phyloP scores from a whole-genome alignment of 2,329 filamentous ascomycete species.

The Microcyclospora pomicola region DNA sequence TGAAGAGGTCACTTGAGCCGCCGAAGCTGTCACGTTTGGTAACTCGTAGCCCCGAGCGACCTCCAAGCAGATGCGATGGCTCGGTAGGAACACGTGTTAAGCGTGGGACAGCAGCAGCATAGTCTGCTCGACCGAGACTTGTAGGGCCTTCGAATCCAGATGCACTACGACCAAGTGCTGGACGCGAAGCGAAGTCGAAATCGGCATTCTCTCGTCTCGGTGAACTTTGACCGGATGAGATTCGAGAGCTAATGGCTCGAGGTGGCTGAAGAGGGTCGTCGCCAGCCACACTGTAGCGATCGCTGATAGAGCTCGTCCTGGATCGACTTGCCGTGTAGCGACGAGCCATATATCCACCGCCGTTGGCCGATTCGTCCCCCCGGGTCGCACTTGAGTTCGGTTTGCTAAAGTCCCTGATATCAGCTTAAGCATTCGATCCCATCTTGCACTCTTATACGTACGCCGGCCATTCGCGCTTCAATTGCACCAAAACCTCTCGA shows the following conservation, averaged over 20 bases:
- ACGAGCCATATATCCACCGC: conserved; percentile 11
- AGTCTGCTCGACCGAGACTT: conserved; percentile 36
- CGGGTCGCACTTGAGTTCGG: too few relatives aligned
- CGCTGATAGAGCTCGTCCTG: conserved; percentile 48
- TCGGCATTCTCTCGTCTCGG: conserved; percentile 28
- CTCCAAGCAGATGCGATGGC: conserved; percentile 34
- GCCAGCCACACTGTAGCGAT: conserved; percentile 35
- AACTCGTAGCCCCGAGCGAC: conserved; percentile 34
- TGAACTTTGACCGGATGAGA: conserved; percentile 27
- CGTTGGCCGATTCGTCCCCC: too few relatives aligned
- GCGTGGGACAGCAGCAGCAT: conserved; percentile 32
- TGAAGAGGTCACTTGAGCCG: conserved; percentile 33
- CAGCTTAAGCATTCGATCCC: too few relatives aligned
- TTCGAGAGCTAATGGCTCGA: conserved; percentile 39
- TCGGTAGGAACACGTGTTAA: conserved; percentile 43
- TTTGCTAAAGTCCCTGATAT: too few relatives aligned
- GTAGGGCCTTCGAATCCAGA: conserved; percentile 42
- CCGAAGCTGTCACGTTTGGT: conserved; percentile 18
- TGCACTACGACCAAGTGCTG: conserved; percentile 34
- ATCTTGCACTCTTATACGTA: conserved; percentile 28
- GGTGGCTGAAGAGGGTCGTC: conserved; percentile 42
- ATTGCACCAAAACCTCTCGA: conserved; percentile 61
- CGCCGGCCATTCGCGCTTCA: conserved; percentile 56
- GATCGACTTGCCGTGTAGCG: conserved; percentile 36
- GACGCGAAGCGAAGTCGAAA: conserved; percentile 33